Evolutionary conservation across 768 basidiomycete species (phyloP).

Genomic region (Hericium erinaceus): DNA sequence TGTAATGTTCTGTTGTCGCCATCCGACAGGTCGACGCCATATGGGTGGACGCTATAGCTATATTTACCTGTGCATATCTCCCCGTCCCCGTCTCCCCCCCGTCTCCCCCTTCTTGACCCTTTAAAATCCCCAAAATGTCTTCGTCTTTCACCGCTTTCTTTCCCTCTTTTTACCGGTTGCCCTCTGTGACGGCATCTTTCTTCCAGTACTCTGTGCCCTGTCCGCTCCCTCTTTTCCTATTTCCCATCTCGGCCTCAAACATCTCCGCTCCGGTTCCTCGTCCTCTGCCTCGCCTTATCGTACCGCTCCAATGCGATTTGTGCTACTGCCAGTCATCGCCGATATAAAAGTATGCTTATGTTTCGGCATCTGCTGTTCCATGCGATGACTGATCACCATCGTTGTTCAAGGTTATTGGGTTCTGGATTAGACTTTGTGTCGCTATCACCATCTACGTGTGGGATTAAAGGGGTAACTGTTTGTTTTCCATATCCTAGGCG

Average conservation of each 20-base stretch:
- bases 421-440: too few species aligned
- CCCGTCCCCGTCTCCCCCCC: background rate
- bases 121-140: background rate
- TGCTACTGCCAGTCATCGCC: constrained; percentile 12
- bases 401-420: too few species aligned
- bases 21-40: background rate
- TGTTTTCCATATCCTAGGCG: too few species aligned
- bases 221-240: constrained; percentile 4
- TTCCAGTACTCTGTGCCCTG: constrained; percentile 3
- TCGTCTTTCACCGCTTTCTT: background rate
- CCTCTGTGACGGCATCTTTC: background rate
- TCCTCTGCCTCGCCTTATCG: constrained; percentile 9
- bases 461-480: too few species aligned
- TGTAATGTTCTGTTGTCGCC: background rate
- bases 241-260: constrained; percentile 10
- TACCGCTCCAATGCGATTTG: constrained; percentile 15
- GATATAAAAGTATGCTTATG: constrained; percentile 7
- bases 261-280: constrained; percentile 10
- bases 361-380: background rate
- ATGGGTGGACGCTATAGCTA: background rate
- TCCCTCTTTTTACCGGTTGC: background rate
- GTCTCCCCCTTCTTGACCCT: constrained; percentile 1
- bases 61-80: background rate
- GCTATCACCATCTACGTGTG: too few species aligned
- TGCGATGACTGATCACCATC: background rate